Conservation (phyloP, 2,329 filamentous ascomycete genomes). For the Cercospora nicotianae region DNA sequence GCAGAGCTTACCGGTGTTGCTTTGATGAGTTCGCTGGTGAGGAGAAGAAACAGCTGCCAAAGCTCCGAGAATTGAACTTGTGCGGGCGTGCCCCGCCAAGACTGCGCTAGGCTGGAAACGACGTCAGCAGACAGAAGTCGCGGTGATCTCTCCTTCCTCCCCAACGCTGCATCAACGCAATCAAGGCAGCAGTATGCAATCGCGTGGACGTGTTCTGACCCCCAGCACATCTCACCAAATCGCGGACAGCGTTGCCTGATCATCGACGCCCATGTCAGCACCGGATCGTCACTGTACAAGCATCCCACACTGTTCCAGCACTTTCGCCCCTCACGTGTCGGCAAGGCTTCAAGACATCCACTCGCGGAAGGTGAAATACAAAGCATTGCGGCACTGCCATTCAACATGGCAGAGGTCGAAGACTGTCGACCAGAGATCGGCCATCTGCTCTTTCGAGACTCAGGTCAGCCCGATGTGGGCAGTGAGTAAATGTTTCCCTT, state of each 20-base stretch:
- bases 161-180: background rate
- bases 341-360: background rate
- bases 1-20: constrained; percentile 18
- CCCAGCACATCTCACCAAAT: background rate
- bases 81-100: constrained; percentile 18
- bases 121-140: constrained; percentile 17
- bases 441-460: constrained; percentile 17
- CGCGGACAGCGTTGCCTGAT: background rate
- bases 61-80: constrained; percentile 21
- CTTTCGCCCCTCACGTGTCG: constrained; percentile 2
- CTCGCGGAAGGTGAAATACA: background rate
- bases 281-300: background rate
- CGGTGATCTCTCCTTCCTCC: background rate
- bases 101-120: constrained; percentile 12
- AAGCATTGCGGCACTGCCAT: constrained; percentile 7
- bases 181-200: background rate
- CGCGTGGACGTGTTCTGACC: background rate
- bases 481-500: background rate
- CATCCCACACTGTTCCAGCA: constrained; percentile 1
- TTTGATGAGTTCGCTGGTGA: constrained; percentile 26
- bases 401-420: constrained; percentile 26
- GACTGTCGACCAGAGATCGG: constrained; percentile 2
- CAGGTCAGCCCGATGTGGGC: constrained; percentile 12
- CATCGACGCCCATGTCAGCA: background rate
- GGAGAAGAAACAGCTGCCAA: constrained; percentile 13